phyloP scores from a whole-genome alignment of 768 basidiomycete species.

The Hortiboletus flavorubellus region DNA sequence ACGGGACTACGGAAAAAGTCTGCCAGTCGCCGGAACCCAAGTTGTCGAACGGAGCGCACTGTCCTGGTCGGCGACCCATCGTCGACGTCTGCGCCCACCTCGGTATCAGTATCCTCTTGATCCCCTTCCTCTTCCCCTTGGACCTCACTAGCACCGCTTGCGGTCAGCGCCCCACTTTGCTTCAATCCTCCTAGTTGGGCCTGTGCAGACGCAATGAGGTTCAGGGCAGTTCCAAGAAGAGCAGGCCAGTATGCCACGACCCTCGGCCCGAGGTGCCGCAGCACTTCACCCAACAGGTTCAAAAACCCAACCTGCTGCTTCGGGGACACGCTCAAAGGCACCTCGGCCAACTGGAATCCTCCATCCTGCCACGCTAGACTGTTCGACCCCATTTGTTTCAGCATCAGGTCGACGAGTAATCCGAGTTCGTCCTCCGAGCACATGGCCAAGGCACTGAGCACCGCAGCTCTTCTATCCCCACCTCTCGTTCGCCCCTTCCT shows the following conservation, averaged over 20 bases:
- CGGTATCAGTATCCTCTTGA: conserved; percentile 36
- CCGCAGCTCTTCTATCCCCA: conserved; percentile 65
- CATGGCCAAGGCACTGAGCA: conserved; percentile 65
- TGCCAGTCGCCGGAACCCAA: conserved; percentile 80
- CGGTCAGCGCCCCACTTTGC: conserved; percentile 19
- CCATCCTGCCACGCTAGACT: conserved; percentile 21
- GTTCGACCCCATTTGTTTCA: conserved; percentile 58
- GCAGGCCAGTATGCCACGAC: conserved; percentile 69
- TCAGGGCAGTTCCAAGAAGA: conserved; percentile 66
- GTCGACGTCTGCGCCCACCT: conserved; percentile 35
- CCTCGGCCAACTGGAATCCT: conserved; percentile 30
- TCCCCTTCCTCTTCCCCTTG: conserved; percentile 33
- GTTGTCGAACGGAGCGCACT: conserved; percentile 67
- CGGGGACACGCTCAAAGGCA: conserved; percentile 36
- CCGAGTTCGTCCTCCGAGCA: conserved; percentile 73
- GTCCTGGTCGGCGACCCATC: conserved; percentile 33
- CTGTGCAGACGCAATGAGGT: conserved; percentile 66
- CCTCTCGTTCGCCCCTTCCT: conserved; percentile 65
- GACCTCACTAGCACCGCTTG: conserved; percentile 23
- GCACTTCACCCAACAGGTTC: conserved; percentile 76
- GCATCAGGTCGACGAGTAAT: conserved; percentile 83
- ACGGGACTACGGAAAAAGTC: conserved; percentile 83
- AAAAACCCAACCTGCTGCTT: conserved; percentile 85
- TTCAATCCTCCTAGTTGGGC: conserved; percentile 38
- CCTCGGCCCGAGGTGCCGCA: conserved; percentile 77